Evolutionary conservation across 352 stramenopile genomes (phyloP).

Genomic region (Phytopythium ostracodes): DNA sequence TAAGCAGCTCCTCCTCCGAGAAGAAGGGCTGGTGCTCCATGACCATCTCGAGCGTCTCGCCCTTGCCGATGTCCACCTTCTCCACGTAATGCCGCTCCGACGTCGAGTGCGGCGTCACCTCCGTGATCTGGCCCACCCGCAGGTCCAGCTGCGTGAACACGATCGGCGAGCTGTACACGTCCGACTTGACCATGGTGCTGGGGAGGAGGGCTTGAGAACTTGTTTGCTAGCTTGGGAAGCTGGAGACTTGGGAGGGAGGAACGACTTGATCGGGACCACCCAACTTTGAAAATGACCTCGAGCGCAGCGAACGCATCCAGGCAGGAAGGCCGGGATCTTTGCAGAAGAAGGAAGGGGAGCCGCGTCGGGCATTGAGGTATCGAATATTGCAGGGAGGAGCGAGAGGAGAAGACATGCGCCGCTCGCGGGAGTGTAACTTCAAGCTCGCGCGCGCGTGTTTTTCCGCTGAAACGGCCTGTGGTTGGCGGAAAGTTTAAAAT

Average conservation of each 20-base stretch:
- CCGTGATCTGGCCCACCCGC: conserved; percentile 64
- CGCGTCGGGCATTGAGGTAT: conserved; percentile 3
- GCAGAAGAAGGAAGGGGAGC: conserved; percentile 6
- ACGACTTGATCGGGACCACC: conserved; percentile 32
- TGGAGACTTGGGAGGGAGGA: conserved; percentile 9
- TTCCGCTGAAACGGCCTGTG: conserved; percentile 2
- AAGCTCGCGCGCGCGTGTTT: conserved; percentile 16
- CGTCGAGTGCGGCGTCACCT: conserved; percentile 61
- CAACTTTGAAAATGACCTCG: conserved; percentile 49
- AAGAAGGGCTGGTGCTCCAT: conserved; percentile 75
- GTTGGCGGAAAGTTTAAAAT: conserved; percentile 7
- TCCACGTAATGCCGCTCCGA: conserved; percentile 74
- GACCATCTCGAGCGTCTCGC: conserved; percentile 69
- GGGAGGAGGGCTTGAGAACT: conserved; percentile 3
- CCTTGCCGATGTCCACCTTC: conserved; percentile 74
- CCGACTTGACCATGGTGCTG: conserved; percentile 61
- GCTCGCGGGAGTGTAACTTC: conserved; percentile 16
- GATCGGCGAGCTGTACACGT: conserved; percentile 73
- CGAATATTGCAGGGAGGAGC: conserved; percentile 6
- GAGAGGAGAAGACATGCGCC: conserved; percentile 21
- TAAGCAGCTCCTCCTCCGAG: conserved; percentile 66
- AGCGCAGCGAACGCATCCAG: not conserved
- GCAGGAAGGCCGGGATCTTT: not conserved
- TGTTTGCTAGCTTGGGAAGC: not conserved
- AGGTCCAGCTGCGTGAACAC: conserved; percentile 66